Conservation (phyloP, 2,329 filamentous ascomycete species). For the Endothia cerciana region DNA sequence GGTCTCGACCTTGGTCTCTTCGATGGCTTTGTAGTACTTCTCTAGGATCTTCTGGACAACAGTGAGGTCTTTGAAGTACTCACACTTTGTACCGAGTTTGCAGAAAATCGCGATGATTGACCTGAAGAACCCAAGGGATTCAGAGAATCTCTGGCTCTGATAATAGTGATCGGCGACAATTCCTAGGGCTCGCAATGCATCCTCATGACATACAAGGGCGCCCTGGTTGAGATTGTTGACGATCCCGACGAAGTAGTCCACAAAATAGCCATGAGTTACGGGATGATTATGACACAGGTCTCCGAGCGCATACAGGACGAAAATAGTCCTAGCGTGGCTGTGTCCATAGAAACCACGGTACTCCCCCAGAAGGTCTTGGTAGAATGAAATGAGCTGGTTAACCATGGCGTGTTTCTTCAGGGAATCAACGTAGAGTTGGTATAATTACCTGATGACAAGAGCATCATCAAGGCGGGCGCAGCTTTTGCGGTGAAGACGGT, state of each 20-base stretch:
- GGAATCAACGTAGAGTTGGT: neutral
- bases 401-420: constrained; percentile 10
- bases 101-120: constrained; percentile 13
- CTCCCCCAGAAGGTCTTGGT: constrained; percentile 9
- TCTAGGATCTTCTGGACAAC: constrained; percentile 6
- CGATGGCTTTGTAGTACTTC: constrained; percentile 11
- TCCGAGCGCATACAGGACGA: constrained; percentile 6
- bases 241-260: constrained; percentile 12
- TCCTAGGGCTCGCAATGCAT: constrained; percentile 4
- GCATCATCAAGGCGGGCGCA: constrained; percentile 8
- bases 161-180: constrained; percentile 16
- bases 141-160: constrained; percentile 8
- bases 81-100: neutral
- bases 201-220: constrained; percentile 8
- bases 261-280: constrained; percentile 14
- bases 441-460: constrained; percentile 8
- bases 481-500: constrained; percentile 5
- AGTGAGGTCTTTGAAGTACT: neutral
- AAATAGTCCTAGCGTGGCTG: neutral
- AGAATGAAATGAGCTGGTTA: constrained; percentile 12
- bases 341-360: constrained; percentile 13
- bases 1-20: constrained; percentile 9
- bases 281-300: neutral
- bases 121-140: constrained; percentile 6
- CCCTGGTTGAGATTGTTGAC: constrained; percentile 12